Evolutionary conservation across 2,329 filamentous ascomycete species (phyloP).

Genomic region (Venturia effusa): DNA sequence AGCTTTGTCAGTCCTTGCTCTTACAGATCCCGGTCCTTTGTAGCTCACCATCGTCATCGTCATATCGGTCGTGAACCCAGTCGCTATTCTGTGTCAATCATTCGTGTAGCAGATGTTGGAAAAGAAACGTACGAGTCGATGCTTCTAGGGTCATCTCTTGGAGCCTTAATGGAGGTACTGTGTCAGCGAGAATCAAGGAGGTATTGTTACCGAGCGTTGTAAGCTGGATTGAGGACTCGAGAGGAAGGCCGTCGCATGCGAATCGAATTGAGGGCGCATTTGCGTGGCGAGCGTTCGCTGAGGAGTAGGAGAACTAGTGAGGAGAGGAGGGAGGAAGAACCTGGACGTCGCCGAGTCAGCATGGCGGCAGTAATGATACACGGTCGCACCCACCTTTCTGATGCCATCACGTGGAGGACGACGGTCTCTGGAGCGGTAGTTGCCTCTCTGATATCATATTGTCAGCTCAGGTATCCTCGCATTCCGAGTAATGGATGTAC

Average conservation of each 20-base stretch:
- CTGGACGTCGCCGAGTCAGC: not conserved
- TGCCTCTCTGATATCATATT: conserved; percentile 13
- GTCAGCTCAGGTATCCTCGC: not conserved
- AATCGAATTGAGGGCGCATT: not conserved
- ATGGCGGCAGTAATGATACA: not conserved
- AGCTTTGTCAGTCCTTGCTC: conserved; percentile 10
- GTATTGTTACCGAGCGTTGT: conserved; percentile 1
- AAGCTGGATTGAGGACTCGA: not conserved
- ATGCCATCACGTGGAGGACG: conserved; percentile 14
- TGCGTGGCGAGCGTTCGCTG: not conserved
- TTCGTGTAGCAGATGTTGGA: conserved; percentile 5
- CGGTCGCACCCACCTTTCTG: conserved; percentile 24
- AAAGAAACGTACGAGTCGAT: conserved; percentile 52
- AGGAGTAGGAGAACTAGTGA: conserved; percentile 19
- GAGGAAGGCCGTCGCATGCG: conserved; percentile 4
- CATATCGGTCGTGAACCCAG: conserved; percentile 89
- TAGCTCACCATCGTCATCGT: conserved; percentile 50
- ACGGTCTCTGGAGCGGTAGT: conserved; percentile 11
- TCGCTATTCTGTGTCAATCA: conserved; percentile 44
- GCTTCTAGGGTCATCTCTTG: conserved; percentile 48
- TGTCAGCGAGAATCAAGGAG: conserved; percentile 14
- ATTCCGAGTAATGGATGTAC: conserved; percentile 25
- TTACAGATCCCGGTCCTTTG: conserved; percentile 12
- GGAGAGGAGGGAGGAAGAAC: conserved; percentile 32
- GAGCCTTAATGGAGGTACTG: conserved; percentile 25